Evolutionary conservation across 768 basidiomycete species (phyloP), one percentile per base, ranked within the genome.

Genomic region (Lyophyllum shimeji): DNA sequence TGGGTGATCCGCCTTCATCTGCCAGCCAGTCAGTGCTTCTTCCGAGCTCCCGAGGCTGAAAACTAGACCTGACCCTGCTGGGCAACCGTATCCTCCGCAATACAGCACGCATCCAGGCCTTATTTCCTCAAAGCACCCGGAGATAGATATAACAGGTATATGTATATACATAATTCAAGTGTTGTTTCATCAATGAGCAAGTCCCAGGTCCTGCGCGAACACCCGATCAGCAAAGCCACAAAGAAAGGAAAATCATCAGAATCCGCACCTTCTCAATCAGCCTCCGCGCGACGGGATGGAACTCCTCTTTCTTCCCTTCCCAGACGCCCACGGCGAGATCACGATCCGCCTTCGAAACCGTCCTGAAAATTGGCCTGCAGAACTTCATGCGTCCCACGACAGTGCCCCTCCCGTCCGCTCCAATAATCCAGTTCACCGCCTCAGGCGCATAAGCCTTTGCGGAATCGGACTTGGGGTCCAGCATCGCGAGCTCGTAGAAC

Each of bases 371-470:
- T 0, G 88, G 86, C 46, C 90, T 71, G 69, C 90, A 92, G 73
- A 91, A 91, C 67, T 93, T 92, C 90, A 92, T 92, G 31, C 90
- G 77, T 11, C 90, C 90, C 63, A 89, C 87, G 53, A 93, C 73
- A 24, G 82, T 71, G 0, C 81, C 84, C 23, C 27, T 33, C 23
- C 76, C 83, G 60, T 85, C 85, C 40, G 74, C 72, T 1, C 86
- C 90, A 13, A 84, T 79, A 20, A 91, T 81, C 90, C 90, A 92
- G 24, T 80, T 74, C 0, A 76, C 81, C 0, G 86, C 89, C 20
- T 80, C 73, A 0, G 56, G 55, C 7, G 82, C 84, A 59, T 82
- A 83, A n/a, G 66, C 64, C 37, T 70, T 67, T 2, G 87, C 85
- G 0, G 76, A 76, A n/a, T 65, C 55, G 0, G 82, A 78, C 0